phyloP scores from a whole-genome alignment of 1,284 basidiomycete species.

The Naganishia liquefaciens region DNA sequence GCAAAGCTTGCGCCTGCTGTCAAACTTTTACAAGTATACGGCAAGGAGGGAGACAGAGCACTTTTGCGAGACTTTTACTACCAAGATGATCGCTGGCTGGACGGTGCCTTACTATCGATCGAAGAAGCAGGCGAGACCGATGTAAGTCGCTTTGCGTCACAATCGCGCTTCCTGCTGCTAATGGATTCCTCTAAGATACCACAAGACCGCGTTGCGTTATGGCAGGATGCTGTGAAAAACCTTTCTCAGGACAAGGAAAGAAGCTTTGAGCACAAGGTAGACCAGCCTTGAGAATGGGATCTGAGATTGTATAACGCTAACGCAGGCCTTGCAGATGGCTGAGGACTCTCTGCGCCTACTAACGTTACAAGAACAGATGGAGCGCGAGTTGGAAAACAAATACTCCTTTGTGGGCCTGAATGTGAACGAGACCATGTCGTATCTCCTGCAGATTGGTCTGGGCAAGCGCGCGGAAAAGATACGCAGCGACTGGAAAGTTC shows the following conservation, averaged over 20 bases:
- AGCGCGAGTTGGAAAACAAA: slow-evolving; percentile 78
- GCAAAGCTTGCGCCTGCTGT: slow-evolving; percentile 69
- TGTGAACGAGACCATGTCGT: slow-evolving; percentile 77
- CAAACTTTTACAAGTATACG: slow-evolving; percentile 81
- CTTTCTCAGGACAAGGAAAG: slow-evolving; percentile 92
- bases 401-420: slow-evolving; percentile 74
- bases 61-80: slow-evolving; percentile 96
- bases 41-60: slow-evolving; percentile 82
- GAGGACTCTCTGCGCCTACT: slow-evolving; percentile 81
- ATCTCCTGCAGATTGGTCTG: slow-evolving; percentile 73
- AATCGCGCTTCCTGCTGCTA: neutral
- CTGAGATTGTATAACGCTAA: neutral
- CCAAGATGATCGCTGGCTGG: slow-evolving; percentile 91
- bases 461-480: slow-evolving; percentile 82
- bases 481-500: slow-evolving; percentile 81
- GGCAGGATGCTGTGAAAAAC: slow-evolving; percentile 83
- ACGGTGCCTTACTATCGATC: slow-evolving; percentile 81
- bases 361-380: slow-evolving; percentile 76
- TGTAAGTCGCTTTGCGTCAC: slow-evolving; percentile 56
- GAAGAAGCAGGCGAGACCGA: slow-evolving; percentile 71
- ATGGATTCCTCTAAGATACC: slow-evolving; percentile 62
- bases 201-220: slow-evolving; percentile 66
- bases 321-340: slow-evolving; percentile 66
- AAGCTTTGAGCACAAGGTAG: slow-evolving; percentile 82
- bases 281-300: slow-evolving; percentile 19